Percentiles rank a stretch among this genome's conserved stretches.
Evolutionary conservation across 176 grass and related monocot species (phyloP).

Genomic region (Cenchrus americanus): DNA sequence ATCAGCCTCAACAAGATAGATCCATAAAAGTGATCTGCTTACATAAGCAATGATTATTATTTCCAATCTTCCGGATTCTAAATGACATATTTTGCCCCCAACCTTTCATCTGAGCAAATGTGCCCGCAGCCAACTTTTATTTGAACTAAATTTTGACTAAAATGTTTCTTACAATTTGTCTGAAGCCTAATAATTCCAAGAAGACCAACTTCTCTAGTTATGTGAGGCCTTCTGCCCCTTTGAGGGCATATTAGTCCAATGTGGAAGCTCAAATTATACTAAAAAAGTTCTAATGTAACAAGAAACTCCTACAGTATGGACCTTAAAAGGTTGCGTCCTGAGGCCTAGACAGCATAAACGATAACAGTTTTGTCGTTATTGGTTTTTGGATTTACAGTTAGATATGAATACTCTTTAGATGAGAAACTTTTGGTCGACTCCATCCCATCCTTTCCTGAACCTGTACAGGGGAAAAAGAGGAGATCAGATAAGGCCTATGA

Average conservation of each 20-base stretch:
- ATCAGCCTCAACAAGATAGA: slow-evolving; percentile 15
- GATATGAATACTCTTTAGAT: slow-evolving; percentile 71
- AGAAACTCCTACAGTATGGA: not conserved
- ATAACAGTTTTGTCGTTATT: not conserved
- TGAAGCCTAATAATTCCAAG: slow-evolving; percentile 26
- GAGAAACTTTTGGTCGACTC: slow-evolving; percentile 53
- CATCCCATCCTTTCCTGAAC: slow-evolving; percentile 42
- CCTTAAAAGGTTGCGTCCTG: not conserved
- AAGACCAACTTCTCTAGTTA: not conserved
- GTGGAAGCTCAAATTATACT: not conserved
- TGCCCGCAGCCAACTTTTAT: not conserved
- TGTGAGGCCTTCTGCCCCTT: not conserved
- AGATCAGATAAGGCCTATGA: slow-evolving; percentile 9
- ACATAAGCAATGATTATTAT: not conserved
- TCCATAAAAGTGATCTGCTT: slow-evolving; percentile 1
- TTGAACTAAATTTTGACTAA: slow-evolving; percentile 24
- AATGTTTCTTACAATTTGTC: not conserved
- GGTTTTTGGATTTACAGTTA: slow-evolving; percentile 43
- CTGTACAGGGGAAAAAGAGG: slow-evolving; percentile 35
- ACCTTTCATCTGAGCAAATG: not conserved
- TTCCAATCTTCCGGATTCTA: not conserved
- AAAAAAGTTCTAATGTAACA: not conserved
- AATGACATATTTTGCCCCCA: not conserved
- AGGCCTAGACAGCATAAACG: slow-evolving; percentile 25
- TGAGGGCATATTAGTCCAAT: not conserved